These are phyloP conservation scores for Candida maesae DNA, from an alignment of 805 yeast genomes.

Conservation along the genomic window DNA sequence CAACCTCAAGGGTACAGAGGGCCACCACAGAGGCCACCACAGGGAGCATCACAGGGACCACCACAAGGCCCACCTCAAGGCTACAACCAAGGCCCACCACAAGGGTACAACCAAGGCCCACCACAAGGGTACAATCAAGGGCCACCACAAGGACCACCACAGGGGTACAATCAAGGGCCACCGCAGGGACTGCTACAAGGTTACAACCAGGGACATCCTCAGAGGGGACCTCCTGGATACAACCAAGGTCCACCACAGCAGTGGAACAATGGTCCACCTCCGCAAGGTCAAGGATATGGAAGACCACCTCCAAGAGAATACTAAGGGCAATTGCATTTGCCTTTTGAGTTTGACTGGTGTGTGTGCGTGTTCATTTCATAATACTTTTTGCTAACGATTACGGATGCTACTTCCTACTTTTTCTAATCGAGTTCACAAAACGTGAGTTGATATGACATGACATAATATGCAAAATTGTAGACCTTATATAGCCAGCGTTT, in stretches of 20 bases:
- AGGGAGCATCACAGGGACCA: neutral
- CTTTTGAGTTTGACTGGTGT: no score
- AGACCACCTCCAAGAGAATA: neutral
- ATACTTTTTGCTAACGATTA: no score
- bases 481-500: no score
- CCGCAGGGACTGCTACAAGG: neutral
- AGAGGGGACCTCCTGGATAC: neutral
- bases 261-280: conserved; percentile 1
- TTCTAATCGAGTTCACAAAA: no score
- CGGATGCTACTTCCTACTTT: no score
- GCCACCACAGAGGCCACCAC: neutral
- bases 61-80: conserved; percentile 1
- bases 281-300: neutral
- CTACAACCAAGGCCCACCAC: neutral
- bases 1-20: neutral
- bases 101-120: neutral
- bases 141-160: neutral
- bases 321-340: neutral
- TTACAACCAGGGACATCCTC: neutral
- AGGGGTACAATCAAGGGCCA: neutral
- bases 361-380: no score
- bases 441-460: no score
- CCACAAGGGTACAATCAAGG: neutral
- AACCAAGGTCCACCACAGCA: neutral
- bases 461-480: no score